Evolutionary conservation across 2,329 filamentous ascomycete species (phyloP).

Genomic region (Phialocephala sp.): DNA sequence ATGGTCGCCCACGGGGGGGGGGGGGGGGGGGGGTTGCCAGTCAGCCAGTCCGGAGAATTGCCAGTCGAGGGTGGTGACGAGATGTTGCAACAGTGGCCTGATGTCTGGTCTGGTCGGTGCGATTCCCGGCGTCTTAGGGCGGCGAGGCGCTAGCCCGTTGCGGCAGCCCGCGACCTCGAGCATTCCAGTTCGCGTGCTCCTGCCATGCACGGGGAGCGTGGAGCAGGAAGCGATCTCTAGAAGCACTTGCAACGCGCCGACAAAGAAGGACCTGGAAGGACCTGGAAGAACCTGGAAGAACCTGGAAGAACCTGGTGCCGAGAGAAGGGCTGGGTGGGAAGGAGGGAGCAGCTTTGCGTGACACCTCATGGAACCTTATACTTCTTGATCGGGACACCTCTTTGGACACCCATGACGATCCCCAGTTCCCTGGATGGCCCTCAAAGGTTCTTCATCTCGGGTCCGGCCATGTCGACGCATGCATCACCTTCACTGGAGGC

Average conservation of each 20-base stretch:
- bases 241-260: not conserved
- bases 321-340: not conserved
- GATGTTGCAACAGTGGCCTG: slow-evolving; percentile 11
- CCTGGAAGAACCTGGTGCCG: not conserved
- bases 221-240: not conserved
- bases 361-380: slow-evolving; percentile 14
- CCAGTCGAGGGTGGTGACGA: not conserved
- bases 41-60: no score
- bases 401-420: slow-evolving; percentile 20
- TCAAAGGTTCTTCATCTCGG: not conserved
- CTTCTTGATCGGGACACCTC: slow-evolving; percentile 15
- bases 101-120: slow-evolving; percentile 7
- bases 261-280: not conserved
- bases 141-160: slow-evolving; percentile 14
- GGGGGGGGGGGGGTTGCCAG: no score
- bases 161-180: not conserved
- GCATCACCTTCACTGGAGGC: not conserved
- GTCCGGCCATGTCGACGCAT: no score
- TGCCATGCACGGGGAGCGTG: not conserved
- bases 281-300: no score
- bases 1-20: not conserved
- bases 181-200: not conserved
- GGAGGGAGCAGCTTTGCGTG: not conserved
- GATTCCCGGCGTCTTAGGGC: slow-evolving; percentile 12
- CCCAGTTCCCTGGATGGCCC: not conserved